Base-by-base conservation (phyloP, 2,329 filamentous ascomycete species). In the Nigrospora oryzae region DNA sequence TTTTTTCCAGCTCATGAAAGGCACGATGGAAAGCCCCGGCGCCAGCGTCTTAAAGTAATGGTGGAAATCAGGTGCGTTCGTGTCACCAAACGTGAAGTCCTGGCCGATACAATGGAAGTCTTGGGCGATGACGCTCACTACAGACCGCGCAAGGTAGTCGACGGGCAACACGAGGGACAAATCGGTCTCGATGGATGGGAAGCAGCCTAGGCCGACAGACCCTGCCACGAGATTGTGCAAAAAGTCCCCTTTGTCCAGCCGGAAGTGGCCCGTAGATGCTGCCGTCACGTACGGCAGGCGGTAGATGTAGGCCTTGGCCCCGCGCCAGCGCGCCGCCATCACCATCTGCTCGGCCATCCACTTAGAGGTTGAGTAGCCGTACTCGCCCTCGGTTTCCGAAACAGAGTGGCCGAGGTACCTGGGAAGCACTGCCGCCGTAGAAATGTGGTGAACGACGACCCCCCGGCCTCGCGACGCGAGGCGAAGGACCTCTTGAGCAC, bases 191-290 rank as follows among this genome's bases (percentile, higher is more conserved):
- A 60, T 15, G 11, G 47, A 50, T 2, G 57, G 57, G 39, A 59
- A 59, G 11, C 43, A 48, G 3, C 57, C 57, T 49, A 59, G 43
- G 36, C 58, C 52, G 11, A 60, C 46, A 40, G 55, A 48, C 23
- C 56, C 57, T 11, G 37, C 42, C 32, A 60, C 51, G 12, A 59
- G 46, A 43, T 55, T 59, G 47, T 59, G 51, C 23, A 60, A 44
- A 42, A 60, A 59, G 41, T 59, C 57, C 11, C 57, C 57, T n/a
- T 52, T 55, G 45, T 60, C 56, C 23, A 43, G 53, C 38, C 57
- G 55, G 49, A 59, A 59, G 19, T 54, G 51, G 19, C 57, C 57
- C 17, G 49, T 55, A 5, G 39, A 37, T n/a, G 57, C 56, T 28
- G 57, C 57, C 5, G 57, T 53, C 19, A 57, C 56, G 43, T 53